These are phyloP conservation scores for Orobanche coerulescens DNA, from an alignment of 257 asterid species.

Conservation along the genomic window DNA sequence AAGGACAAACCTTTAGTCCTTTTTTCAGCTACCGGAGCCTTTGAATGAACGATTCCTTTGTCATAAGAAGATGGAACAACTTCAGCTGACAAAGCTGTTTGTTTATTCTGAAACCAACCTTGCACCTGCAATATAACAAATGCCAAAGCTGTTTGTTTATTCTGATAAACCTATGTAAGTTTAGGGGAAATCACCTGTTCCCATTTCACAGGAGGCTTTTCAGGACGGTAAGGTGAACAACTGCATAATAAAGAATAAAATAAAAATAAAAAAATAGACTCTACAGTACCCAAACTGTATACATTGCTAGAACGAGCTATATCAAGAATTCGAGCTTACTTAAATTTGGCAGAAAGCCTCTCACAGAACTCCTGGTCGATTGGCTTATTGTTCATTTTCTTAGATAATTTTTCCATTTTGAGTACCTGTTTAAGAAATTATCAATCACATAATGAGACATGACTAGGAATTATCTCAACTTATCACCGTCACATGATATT, in stretches of 20 bases:
- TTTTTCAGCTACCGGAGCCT: constrained; percentile 24
- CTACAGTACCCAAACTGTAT: not conserved
- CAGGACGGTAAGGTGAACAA: constrained; percentile 45
- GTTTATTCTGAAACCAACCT: constrained; percentile 54
- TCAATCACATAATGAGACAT: no score
- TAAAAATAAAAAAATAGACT: constrained; percentile 1
- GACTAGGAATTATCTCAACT: no score
- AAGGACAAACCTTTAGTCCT: constrained; percentile 23
- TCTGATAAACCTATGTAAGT: constrained; percentile 5
- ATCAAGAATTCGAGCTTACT: constrained; percentile 32
- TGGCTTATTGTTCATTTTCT: constrained; percentile 35
- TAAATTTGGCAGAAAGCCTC: constrained; percentile 61
- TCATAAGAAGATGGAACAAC: constrained; percentile 21
- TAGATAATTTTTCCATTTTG: constrained; percentile 45
- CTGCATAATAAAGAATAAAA: constrained; percentile 34
- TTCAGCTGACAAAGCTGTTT: constrained; percentile 22
- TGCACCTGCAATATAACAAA: constrained; percentile 43
- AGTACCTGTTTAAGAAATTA: constrained; percentile 40
- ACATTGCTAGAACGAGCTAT: constrained; percentile 3
- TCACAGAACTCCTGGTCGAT: constrained; percentile 38
- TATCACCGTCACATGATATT: no score
- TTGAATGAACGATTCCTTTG: constrained; percentile 13
- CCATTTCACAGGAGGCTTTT: constrained; percentile 41
- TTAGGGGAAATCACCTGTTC: constrained; percentile 54
- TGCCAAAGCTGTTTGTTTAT: constrained; percentile 26